Percentiles rank a stretch among this genome's conserved stretches.
Evolutionary conservation across 78 protist species (phyloP).

Genomic region (Isochrysis galbana): DNA sequence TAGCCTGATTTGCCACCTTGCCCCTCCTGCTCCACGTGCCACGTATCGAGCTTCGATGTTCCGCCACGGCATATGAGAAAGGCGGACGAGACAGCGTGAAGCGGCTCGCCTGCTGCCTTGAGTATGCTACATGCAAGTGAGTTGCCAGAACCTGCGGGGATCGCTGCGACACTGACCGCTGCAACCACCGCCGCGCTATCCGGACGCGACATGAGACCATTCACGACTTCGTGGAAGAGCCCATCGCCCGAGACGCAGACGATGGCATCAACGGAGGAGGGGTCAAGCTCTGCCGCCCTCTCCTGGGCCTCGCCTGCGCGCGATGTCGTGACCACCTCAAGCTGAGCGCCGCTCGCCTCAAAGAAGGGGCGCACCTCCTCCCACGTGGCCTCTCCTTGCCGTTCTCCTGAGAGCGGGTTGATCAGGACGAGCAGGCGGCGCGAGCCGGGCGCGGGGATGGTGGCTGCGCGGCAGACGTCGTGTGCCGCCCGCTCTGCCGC

Average conservation of each 20-base stretch:
- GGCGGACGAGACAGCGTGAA: background rate
- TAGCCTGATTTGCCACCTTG: background rate
- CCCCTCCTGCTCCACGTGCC: background rate
- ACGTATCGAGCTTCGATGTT: background rate
- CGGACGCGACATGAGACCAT: background rate
- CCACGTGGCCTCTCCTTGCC: background rate
- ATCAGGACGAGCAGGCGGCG: background rate
- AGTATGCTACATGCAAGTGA: background rate
- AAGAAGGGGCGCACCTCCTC: background rate
- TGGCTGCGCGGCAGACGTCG: too few relatives aligned
- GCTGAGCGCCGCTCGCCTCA: background rate
- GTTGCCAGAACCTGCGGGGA: background rate
- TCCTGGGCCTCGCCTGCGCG: background rate
- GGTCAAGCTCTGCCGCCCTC: background rate
- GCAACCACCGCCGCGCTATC: background rate
- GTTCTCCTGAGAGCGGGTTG: background rate
- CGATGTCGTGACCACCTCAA: background rate
- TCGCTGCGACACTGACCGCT: background rate
- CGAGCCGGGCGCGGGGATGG: too few relatives aligned
- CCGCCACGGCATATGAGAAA: background rate
- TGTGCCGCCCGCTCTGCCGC: too few relatives aligned
- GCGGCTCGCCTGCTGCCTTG: background rate
- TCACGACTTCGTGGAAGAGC: background rate
- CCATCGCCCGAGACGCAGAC: background rate
- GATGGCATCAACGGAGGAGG: background rate